Conservation (phyloP, 176 grass and related monocot genomes). For the Triticum urartu region DNA sequence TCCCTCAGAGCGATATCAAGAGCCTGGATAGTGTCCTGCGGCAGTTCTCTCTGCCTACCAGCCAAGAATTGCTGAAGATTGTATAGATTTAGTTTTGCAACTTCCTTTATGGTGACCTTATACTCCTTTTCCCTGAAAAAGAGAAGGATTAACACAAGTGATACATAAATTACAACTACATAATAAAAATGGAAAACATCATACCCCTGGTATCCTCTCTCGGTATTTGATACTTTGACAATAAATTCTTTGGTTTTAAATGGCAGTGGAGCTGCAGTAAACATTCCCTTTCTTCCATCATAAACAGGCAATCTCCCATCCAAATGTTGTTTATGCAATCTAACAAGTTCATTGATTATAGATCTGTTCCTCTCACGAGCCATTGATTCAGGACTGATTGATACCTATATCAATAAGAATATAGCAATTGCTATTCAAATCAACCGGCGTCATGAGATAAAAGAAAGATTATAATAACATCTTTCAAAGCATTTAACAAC, state of each 20-base stretch:
- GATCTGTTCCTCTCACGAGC: constrained; percentile 34
- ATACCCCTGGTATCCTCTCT: constrained; percentile 24
- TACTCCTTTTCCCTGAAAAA: constrained; percentile 35
- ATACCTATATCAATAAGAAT: constrained; percentile 28
- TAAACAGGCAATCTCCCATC: constrained; percentile 42
- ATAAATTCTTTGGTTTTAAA: constrained; percentile 49
- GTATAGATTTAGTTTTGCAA: constrained; percentile 31
- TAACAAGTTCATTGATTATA: constrained; percentile 33
- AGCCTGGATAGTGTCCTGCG: constrained; percentile 62
- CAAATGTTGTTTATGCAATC: constrained; percentile 26
- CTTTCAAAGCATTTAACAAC: not conserved
- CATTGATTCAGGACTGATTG: constrained; percentile 35
- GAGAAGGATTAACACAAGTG: not conserved
- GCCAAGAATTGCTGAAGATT: constrained; percentile 44
- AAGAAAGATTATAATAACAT: not conserved
- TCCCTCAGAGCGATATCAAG: constrained; percentile 72
- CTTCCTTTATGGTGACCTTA: constrained; percentile 52
- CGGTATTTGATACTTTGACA: constrained; percentile 33
- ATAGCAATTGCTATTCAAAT: not conserved
- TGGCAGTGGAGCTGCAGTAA: constrained; percentile 53
- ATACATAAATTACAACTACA: not conserved
- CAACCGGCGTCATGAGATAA: not conserved
- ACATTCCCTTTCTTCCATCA: constrained; percentile 57
- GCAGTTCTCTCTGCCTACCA: constrained; percentile 43
- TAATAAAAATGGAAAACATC: constrained; percentile 1